phyloP scores from a whole-genome alignment of 352 stramenopile genomes.

The Pythium pyrilobum region DNA sequence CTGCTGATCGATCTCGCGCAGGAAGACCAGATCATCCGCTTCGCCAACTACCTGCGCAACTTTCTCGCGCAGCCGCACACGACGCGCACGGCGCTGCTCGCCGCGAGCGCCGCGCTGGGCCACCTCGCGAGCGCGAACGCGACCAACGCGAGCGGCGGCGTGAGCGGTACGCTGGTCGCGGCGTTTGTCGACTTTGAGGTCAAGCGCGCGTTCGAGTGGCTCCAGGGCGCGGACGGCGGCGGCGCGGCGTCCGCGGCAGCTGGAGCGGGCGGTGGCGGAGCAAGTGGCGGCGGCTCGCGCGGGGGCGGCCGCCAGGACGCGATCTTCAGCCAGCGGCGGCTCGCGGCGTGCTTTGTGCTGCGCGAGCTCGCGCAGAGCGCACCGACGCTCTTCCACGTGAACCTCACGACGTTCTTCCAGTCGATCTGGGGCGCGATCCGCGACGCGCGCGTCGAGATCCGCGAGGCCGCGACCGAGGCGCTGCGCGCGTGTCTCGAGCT shows the following conservation, averaged over 20 bases:
- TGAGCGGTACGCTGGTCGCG: slow-evolving; percentile 80
- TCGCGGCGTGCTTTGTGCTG: slow-evolving; percentile 84
- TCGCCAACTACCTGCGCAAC: slow-evolving; percentile 87
- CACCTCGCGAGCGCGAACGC: slow-evolving; percentile 68
- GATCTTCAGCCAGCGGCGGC: slow-evolving; percentile 64
- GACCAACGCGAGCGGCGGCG: slow-evolving; percentile 33
- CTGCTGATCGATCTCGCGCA: slow-evolving; percentile 76
- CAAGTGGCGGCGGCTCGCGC: not conserved
- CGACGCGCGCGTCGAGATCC: slow-evolving; percentile 70
- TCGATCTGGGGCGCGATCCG: slow-evolving; percentile 86
- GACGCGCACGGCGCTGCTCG: slow-evolving; percentile 49
- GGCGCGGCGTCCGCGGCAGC: not conserved
- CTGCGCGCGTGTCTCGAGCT: slow-evolving; percentile 86
- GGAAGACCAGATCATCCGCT: slow-evolving; percentile 88
- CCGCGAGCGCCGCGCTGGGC: slow-evolving; percentile 73
- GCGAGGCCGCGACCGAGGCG: slow-evolving; percentile 75
- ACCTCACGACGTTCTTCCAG: slow-evolving; percentile 91
- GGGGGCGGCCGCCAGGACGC: slow-evolving; percentile 51
- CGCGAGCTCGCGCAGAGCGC: slow-evolving; percentile 82
- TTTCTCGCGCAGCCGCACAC: slow-evolving; percentile 76
- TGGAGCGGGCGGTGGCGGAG: not conserved
- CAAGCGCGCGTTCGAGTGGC: slow-evolving; percentile 87
- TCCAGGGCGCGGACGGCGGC: slow-evolving; percentile 44
- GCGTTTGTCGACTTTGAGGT: slow-evolving; percentile 93
- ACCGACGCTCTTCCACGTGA: slow-evolving; percentile 89